Evolutionary conservation across 768 basidiomycete species (phyloP).

Genomic region (Cystofilobasidium bisporidii): DNA sequence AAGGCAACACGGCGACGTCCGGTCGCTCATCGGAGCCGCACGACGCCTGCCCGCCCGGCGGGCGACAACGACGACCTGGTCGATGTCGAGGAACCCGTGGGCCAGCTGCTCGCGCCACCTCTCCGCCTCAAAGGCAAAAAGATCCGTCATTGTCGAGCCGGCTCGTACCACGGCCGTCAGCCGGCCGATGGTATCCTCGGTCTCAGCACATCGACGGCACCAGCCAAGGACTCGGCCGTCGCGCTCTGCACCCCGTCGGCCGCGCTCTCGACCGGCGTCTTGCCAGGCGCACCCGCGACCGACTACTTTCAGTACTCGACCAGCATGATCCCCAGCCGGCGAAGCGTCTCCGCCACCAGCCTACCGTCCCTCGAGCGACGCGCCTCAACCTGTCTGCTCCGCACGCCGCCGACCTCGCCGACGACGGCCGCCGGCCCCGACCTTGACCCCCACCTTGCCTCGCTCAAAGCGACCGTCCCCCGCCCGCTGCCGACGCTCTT

Average conservation of each 20-base stretch:
- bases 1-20: neutral
- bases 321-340: neutral
- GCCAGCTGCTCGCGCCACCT: conserved; percentile 13
- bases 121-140: conserved; percentile 15
- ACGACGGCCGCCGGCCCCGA: neutral
- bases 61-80: neutral
- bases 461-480: conserved; percentile 10
- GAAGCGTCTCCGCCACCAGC: neutral
- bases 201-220: too few species aligned
- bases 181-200: neutral
- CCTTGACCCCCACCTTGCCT: neutral
- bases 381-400: neutral
- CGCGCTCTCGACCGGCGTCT: neutral
- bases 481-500: conserved; percentile 14
- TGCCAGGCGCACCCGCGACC: neutral
- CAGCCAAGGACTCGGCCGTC: neutral
- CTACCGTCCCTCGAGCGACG: conserved; percentile 5
- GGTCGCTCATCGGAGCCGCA: neutral
- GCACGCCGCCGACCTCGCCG: neutral
- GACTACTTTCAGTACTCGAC: conserved; percentile 10
- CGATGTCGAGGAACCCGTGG: neutral
- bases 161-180: neutral
- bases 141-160: neutral
- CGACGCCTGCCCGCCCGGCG: neutral
- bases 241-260: neutral